Percentiles rank a stretch among this genome's conserved stretches.
phyloP scores from a whole-genome alignment of 495 filamentous ascomycete species.

The Aspergillus nanangensis region DNA sequence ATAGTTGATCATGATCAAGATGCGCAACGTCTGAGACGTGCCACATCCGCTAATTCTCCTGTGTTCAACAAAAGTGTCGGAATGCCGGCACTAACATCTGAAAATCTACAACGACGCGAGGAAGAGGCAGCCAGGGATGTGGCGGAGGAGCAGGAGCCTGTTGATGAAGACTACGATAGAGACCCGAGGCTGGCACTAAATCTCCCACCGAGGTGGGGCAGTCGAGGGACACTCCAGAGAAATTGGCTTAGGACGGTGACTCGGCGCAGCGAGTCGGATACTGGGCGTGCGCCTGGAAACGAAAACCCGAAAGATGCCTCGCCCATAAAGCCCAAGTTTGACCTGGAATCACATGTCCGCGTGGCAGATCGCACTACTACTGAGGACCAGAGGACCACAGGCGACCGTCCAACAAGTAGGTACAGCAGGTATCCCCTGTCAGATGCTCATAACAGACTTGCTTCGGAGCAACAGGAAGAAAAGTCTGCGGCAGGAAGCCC shows the following conservation, averaged over 20 bases:
- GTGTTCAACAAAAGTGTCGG: conserved; percentile 43
- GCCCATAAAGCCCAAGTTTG: conserved; percentile 6
- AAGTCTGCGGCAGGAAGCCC: conserved; percentile 29
- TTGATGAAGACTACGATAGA: conserved; percentile 28
- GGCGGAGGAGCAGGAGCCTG: conserved; percentile 4
- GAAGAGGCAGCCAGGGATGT: conserved; percentile 16
- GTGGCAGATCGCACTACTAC: conserved; percentile 12
- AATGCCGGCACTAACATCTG: conserved; percentile 34
- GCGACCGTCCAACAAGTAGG: conserved; percentile 18
- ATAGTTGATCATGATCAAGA: conserved; percentile 38
- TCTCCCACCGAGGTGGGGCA: conserved; percentile 55
- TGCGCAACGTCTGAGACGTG: conserved; percentile 40
- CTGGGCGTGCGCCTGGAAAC: conserved; percentile 21
- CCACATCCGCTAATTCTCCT: conserved; percentile 38
- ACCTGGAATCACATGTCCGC: conserved; percentile 12
- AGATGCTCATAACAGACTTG: conserved; percentile 16
- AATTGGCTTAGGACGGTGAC: conserved; percentile 50
- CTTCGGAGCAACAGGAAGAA: conserved; percentile 19
- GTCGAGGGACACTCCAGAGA: conserved; percentile 43
- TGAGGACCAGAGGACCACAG: conserved; percentile 12
- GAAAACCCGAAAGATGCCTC: conserved; percentile 7
- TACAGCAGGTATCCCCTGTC: conserved; percentile 12
- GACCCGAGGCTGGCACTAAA: conserved; percentile 46
- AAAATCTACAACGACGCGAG: conserved; percentile 45
- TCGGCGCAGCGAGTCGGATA: conserved; percentile 16